These are phyloP conservation scores for Chaetomiaceae sp. DNA, from an alignment of 2,329 filamentous ascomycete genomes.

Conservation along the genomic window DNA sequence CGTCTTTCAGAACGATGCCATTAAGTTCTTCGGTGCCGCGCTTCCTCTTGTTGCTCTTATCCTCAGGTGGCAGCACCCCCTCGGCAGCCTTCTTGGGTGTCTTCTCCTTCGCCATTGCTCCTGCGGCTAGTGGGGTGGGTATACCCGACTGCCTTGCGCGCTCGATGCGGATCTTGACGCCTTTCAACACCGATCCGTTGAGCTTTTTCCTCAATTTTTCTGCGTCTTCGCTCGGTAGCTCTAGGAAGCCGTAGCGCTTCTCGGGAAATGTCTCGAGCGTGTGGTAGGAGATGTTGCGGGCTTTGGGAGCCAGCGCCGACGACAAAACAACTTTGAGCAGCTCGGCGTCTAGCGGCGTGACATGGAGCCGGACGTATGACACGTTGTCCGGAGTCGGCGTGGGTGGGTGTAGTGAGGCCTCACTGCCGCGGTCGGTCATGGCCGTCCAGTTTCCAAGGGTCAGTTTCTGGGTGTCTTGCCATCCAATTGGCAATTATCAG, in stretches of 20 bases:
- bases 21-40: constrained; percentile 45
- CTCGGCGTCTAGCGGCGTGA: constrained; percentile 75
- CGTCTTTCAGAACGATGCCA: constrained; percentile 68
- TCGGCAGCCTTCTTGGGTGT: constrained; percentile 33
- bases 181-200: constrained; percentile 79
- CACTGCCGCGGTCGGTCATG: constrained; percentile 5
- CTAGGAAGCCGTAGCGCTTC: constrained; percentile 82
- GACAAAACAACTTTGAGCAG: constrained; percentile 71
- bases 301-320: constrained; percentile 58
- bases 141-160: constrained; percentile 65
- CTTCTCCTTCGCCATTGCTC: constrained; percentile 31
- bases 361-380: constrained; percentile 65
- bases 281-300: constrained; percentile 85
- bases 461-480: not conserved
- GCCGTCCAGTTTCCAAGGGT: not conserved
- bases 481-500: too few relatives aligned
- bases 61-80: constrained; percentile 28
- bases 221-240: constrained; percentile 74
- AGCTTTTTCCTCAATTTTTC: constrained; percentile 90
- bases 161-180: constrained; percentile 79
- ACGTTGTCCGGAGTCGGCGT: constrained; percentile 8
- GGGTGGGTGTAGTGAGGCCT: not conserved
- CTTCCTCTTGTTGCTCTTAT: constrained; percentile 35
- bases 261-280: constrained; percentile 83
- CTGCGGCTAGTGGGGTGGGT: constrained; percentile 30